Evolutionary conservation across 2,329 filamentous ascomycete genomes (phyloP).

Genomic region (Pseudogymnoascus sp.): DNA sequence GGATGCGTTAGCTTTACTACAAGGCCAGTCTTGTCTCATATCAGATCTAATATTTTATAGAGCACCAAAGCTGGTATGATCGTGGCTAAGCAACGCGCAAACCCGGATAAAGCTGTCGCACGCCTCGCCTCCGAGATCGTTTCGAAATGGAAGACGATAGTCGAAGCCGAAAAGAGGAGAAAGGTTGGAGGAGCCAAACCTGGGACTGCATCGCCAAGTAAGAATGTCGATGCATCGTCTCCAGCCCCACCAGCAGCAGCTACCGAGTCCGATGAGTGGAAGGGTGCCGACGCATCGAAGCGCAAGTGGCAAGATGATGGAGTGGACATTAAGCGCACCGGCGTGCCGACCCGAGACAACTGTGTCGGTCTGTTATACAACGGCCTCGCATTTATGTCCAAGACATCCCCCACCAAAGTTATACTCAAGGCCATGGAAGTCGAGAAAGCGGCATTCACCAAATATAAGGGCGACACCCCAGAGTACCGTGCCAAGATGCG

Average conservation of each 20-base stretch:
- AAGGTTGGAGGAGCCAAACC: slow-evolving; percentile 30
- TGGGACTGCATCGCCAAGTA: slow-evolving; percentile 45
- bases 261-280: slow-evolving; percentile 35
- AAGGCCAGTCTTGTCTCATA: not conserved
- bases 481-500: slow-evolving; percentile 85
- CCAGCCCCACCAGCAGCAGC: slow-evolving; percentile 25
- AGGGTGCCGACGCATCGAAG: slow-evolving; percentile 63
- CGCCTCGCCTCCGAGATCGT: slow-evolving; percentile 75
- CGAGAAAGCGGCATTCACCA: slow-evolving; percentile 66
- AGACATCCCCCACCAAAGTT: slow-evolving; percentile 62
- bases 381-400: slow-evolving; percentile 65
- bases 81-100: slow-evolving; percentile 71
- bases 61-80: slow-evolving; percentile 85
- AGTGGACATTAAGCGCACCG: slow-evolving; percentile 69
- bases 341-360: slow-evolving; percentile 65
- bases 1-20: not conserved
- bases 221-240: slow-evolving; percentile 26
- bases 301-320: slow-evolving; percentile 76
- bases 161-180: slow-evolving; percentile 56
- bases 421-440: slow-evolving; percentile 72
- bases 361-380: slow-evolving; percentile 93
- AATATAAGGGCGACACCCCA: slow-evolving; percentile 61
- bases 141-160: slow-evolving; percentile 74
- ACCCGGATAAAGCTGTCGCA: slow-evolving; percentile 74
- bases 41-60: slow-evolving; percentile 31